phyloP scores from a whole-genome alignment of 2,329 filamentous ascomycete species.

The Monilinia vaccinii-corymbosi region DNA sequence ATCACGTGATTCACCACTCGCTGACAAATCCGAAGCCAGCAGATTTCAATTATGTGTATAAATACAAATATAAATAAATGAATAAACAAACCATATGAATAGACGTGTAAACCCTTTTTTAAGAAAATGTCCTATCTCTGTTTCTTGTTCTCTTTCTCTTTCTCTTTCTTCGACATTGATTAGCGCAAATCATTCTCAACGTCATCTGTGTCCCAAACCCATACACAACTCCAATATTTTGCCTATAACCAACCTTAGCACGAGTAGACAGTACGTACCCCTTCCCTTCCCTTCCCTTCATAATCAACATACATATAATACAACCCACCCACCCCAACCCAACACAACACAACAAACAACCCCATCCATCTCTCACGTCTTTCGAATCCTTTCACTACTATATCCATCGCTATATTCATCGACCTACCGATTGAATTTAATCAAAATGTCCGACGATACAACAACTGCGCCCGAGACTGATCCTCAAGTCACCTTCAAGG shows the following conservation, averaged over 20 bases:
- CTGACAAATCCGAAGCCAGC: not conserved
- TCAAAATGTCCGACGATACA: conserved; percentile 45
- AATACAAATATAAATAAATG: too few relatives aligned
- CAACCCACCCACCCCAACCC: too few relatives aligned
- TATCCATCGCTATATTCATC: not conserved
- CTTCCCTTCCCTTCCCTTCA: not conserved
- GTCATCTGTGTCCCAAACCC: not conserved
- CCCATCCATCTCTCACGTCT: not conserved
- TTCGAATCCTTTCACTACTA: too few relatives aligned
- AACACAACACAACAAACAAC: not conserved
- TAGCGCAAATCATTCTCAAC: not conserved
- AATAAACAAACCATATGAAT: too few relatives aligned
- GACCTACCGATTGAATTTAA: not conserved
- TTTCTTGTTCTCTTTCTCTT: too few relatives aligned
- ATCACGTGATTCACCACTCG: too few relatives aligned
- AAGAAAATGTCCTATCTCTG: too few relatives aligned
- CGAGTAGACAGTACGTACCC: too few relatives aligned
- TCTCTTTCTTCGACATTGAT: not conserved
- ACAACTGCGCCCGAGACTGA: conserved; percentile 48
- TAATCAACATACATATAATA: too few relatives aligned
- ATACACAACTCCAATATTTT: not conserved
- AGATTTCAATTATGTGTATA: not conserved
- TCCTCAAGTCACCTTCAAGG: conserved; percentile 82
- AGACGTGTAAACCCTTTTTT: too few relatives aligned
- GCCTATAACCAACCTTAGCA: not conserved